Percentiles rank a stretch among this genome's conserved stretches.
These are phyloP conservation scores for Melastoma malabathricum DNA, from an alignment of 345 rosid species.

Conservation along the genomic window DNA sequence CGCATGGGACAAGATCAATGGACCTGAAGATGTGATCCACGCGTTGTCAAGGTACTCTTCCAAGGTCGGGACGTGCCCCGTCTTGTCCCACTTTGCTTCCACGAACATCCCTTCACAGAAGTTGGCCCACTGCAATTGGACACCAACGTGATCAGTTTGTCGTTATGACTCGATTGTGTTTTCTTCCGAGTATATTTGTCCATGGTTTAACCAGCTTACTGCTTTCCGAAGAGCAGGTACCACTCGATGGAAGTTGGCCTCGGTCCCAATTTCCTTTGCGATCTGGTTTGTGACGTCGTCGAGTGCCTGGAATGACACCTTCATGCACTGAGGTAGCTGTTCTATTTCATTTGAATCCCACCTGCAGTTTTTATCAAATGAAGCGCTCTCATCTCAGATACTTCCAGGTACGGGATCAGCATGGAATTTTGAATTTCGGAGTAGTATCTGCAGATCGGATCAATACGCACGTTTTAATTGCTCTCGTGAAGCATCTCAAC, in stretches of 20 bases:
- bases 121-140: conserved; percentile 31
- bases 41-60: conserved; percentile 31
- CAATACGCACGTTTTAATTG: conserved; percentile 17
- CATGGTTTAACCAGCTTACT: conserved; percentile 11
- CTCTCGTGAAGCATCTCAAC: conserved; percentile 28
- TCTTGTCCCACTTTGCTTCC: conserved; percentile 37
- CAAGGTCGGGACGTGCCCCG: conserved; percentile 23
- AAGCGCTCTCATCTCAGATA: neutral
- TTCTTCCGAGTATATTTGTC: neutral
- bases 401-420: neutral
- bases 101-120: conserved; percentile 29
- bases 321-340: conserved; percentile 32
- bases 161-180: neutral
- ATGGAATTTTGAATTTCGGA: too few species aligned
- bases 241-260: conserved; percentile 12
- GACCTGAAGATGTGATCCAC: conserved; percentile 29
- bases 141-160: neutral
- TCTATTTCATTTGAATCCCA: conserved; percentile 21
- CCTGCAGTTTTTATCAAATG: conserved; percentile 8
- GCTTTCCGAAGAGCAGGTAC: conserved; percentile 21
- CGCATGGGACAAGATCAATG: conserved; percentile 19
- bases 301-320: conserved; percentile 26
- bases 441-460: neutral
- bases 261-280: conserved; percentile 22
- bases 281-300: conserved; percentile 16